Base-by-base conservation (phyloP, 1,284 basidiomycete genomes). In the Cryptococcus jaspeensis region DNA sequence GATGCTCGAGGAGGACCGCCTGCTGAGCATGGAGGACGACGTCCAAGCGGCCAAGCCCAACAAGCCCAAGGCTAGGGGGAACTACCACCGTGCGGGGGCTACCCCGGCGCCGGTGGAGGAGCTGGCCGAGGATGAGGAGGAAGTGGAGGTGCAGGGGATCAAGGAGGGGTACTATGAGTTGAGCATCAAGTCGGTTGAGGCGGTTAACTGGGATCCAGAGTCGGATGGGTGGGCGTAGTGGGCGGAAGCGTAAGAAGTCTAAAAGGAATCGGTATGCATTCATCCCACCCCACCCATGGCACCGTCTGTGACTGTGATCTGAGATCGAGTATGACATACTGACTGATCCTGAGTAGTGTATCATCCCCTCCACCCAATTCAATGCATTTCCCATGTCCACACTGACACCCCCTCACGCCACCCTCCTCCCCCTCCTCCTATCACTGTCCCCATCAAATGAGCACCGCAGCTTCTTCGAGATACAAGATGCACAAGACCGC, bases 111-210 rank as follows among this genome's bases (percentile, higher is more conserved):
- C n/a, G 23, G 32, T 32, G 15, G 56, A 32, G 45, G 43, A 23
- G 3, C 25, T 49, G 8, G 11, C 48, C 11, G 37, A 40, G 18
- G 35, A 52, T 3, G 44, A 38, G 13, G 50, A 61, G 18, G 54
- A 55, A 13, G 52, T 43, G 28, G 59, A 48, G 15, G 56, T 49
- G 1, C 41, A 38, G 12, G 52, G 60, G 16, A 53, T 55, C 13
- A 52, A 61, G 11, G 72, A 75, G 53, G 78, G 77, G n/a, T 77
- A 76, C 61, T 81, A 76, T 58, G 80, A 81, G 65, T 63, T 81
- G 16, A 78, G 77, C 44, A 55, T 81, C 9, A 69, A 75, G 52
- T 70, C 67, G 40, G 76, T 80, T 11, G 65, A 76, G 52, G 77
- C 75, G 9, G 73, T 77, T 39, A 69, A 65, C 42, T 72, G 67